phyloP scores from a whole-genome alignment of 2,329 filamentous ascomycete genomes.

The Ophiostoma tasmaniense region DNA sequence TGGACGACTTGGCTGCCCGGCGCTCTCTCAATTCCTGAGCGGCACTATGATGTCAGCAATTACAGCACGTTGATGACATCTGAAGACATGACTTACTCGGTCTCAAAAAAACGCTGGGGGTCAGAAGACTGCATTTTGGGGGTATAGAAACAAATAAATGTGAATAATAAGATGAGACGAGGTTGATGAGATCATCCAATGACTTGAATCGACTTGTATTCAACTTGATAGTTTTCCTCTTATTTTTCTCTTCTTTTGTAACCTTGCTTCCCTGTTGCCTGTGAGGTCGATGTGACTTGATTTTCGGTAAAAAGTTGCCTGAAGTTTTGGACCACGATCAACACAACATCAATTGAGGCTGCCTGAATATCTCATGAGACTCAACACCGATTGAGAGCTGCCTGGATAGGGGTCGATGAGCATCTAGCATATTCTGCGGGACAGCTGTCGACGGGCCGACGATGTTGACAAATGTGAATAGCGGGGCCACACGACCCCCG shows the following conservation, averaged over 20 bases:
- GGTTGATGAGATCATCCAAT: not conserved
- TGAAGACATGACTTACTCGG: conserved; percentile 53
- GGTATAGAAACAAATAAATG: not conserved
- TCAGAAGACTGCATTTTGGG: conserved; percentile 61
- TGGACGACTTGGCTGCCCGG: conserved; percentile 61
- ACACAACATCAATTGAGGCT: not conserved
- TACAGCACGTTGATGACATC: not conserved
- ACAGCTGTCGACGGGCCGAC: conserved; percentile 7
- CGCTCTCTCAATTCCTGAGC: conserved; percentile 43
- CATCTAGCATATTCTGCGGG: not conserved
- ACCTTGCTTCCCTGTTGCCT: not conserved
- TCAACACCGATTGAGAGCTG: not conserved
- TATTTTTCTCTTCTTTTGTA: not conserved
- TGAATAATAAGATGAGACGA: not conserved
- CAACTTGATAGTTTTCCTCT: not conserved
- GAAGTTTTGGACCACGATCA: not conserved
- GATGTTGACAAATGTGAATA: not conserved
- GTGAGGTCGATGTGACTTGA: not conserved
- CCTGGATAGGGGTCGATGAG: not conserved
- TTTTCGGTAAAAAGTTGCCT: not conserved
- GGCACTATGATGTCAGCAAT: conserved; percentile 32
- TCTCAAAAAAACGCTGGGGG: conserved; percentile 83
- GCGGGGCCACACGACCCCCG: not conserved
- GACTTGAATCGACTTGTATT: not conserved
- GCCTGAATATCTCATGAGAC: not conserved